Evolutionary conservation across 1,139 yeast genomes (phyloP), one percentile per base, ranked within the genome.

Genomic region (Candida tunisiensis): DNA sequence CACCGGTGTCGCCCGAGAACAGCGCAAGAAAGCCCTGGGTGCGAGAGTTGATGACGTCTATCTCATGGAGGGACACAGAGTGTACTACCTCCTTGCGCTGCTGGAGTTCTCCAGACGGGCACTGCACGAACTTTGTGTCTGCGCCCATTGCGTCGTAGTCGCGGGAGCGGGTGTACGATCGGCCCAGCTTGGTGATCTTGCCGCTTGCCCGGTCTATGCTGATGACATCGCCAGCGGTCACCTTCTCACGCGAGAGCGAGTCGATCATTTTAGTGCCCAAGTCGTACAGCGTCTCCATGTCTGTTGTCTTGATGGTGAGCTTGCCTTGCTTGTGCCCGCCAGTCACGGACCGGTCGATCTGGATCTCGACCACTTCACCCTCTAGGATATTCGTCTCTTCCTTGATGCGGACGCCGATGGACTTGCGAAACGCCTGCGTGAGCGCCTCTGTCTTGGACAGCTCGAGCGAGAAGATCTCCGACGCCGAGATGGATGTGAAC

Each of bases 131-230:
- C 53, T 82, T 83, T 23, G 95, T 83, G 44, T 91, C 96, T 25
- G 95, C 93, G 5, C 98, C 96, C 95, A 88, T 88, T 23, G 98
- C 98, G 55, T 91, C 99, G 53, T 88, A 91, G 54, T 91, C 98
- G 48, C 98, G 67, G 4, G 96, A 92, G 41, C 98, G 69, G 8
- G 96, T 74, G 53, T 82, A 88, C 1, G 95, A 83, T 50, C 94
- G 73, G 34, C 99, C 99, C 37, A 91, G 64, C 54, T 85, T 88
- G 27, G 92, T 73, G 43, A 88, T 80, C 46, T 83, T 82, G 29
- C 98, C 99, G 32, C 83, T 70, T 3, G 96, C 85, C 56, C 88
- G 88, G 54, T 91, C 98, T 49, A 91, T 83, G 13, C 93, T 74
- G 37, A 91, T 78, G 29, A 91, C 92, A 55, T 91, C 99, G 30